These are phyloP conservation scores for Diaporthe sp. DNA, from an alignment of 2,329 filamentous ascomycete genomes.

Conservation along the genomic window DNA sequence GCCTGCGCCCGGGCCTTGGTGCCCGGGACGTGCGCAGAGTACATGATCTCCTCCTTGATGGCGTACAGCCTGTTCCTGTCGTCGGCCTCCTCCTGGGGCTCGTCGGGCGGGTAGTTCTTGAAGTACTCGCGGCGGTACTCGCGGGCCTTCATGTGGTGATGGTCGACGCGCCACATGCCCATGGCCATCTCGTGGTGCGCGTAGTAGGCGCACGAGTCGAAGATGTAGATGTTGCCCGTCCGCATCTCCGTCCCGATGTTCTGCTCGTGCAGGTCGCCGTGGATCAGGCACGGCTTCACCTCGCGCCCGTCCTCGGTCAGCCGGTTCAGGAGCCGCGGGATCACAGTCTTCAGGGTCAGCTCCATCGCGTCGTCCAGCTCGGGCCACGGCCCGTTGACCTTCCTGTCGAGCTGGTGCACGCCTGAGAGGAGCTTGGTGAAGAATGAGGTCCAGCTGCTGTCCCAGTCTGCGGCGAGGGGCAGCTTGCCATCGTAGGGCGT, in stretches of 20 bases:
- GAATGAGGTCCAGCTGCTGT: conserved; percentile 51
- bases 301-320: conserved; percentile 41
- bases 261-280: conserved; percentile 54
- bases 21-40: conserved; percentile 27
- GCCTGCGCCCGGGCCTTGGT: conserved; percentile 23
- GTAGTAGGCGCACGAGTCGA: conserved; percentile 51
- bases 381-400: conserved; percentile 45
- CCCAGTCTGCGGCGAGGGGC: conserved; percentile 45
- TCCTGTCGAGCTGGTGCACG: conserved; percentile 42
- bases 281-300: conserved; percentile 47
- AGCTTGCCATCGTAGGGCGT: conserved; percentile 46
- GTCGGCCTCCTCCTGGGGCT: conserved; percentile 34
- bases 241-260: conserved; percentile 48
- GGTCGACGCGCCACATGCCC: conserved; percentile 43
- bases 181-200: conserved; percentile 53
- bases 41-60: conserved; percentile 31
- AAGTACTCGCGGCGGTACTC: conserved; percentile 34
- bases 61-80: conserved; percentile 33
- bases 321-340: conserved; percentile 44
- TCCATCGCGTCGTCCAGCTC: conserved; percentile 41
- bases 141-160: conserved; percentile 33
- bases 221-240: conserved; percentile 47
- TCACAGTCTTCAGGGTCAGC: conserved; percentile 36
- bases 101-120: conserved; percentile 27
- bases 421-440: conserved; percentile 48